Percentiles rank a stretch among this genome's conserved stretches.
phyloP scores from a whole-genome alignment of 2,329 filamentous ascomycete species.

The Monosporascus ibericus region DNA sequence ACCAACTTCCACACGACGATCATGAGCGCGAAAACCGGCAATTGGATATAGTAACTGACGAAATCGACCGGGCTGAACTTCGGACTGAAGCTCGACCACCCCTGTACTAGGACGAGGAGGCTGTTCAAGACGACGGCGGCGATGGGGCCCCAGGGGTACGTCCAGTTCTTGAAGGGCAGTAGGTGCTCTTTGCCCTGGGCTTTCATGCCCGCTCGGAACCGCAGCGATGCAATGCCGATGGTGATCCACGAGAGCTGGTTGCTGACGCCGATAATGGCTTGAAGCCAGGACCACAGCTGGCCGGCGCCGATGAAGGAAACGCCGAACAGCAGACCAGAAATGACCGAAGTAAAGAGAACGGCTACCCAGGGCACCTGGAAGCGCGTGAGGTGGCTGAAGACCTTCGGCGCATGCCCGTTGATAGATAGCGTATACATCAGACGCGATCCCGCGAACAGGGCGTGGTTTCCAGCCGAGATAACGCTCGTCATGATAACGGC shows the following conservation, averaged over 20 bases:
- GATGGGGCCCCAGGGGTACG: slow-evolving; percentile 57
- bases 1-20: slow-evolving; percentile 48
- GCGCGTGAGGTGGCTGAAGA: slow-evolving; percentile 46
- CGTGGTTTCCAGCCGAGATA: slow-evolving; percentile 53
- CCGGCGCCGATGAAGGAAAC: slow-evolving; percentile 61
- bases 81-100: slow-evolving; percentile 57
- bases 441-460: slow-evolving; percentile 49
- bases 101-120: slow-evolving; percentile 57
- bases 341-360: slow-evolving; percentile 46
- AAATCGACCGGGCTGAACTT: slow-evolving; percentile 53
- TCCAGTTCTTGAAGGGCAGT: slow-evolving; percentile 61
- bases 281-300: slow-evolving; percentile 60
- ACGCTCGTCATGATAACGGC: slow-evolving; percentile 55
- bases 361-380: slow-evolving; percentile 47
- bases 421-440: slow-evolving; percentile 51
- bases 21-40: slow-evolving; percentile 53
- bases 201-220: slow-evolving; percentile 53
- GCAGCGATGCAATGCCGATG: slow-evolving; percentile 59
- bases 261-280: slow-evolving; percentile 62
- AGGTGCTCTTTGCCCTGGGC: slow-evolving; percentile 54
- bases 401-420: slow-evolving; percentile 47
- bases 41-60: slow-evolving; percentile 58
- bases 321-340: slow-evolving; percentile 56
- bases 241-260: slow-evolving; percentile 62
- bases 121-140: slow-evolving; percentile 50